These are phyloP conservation scores for Quercus phellos DNA, from an alignment of 331 rosid species.

Conservation along the genomic window DNA sequence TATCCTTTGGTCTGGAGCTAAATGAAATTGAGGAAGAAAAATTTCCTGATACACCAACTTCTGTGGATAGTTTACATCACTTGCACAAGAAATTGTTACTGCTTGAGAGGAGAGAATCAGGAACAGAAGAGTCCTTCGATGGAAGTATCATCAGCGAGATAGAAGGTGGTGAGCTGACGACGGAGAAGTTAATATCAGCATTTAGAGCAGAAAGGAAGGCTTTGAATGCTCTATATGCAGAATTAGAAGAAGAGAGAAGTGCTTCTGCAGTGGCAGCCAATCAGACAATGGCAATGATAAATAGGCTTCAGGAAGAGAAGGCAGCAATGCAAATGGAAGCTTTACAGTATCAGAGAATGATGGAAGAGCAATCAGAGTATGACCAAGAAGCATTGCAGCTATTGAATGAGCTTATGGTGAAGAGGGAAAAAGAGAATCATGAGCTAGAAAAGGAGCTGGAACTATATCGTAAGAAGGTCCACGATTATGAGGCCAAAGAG, in stretches of 20 bases:
- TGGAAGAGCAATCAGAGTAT: constrained; percentile 97
- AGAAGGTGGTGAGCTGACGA: constrained; percentile 51
- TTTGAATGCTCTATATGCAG: constrained; percentile 64
- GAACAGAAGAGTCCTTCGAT: constrained; percentile 73
- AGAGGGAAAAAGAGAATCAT: constrained; percentile 87
- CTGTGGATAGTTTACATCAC: constrained; percentile 55
- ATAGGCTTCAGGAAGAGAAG: constrained; percentile 95
- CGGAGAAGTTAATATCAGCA: constrained; percentile 62
- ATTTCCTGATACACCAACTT: constrained; percentile 75
- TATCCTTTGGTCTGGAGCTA: constrained; percentile 33
- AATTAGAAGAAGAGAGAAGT: constrained; percentile 96
- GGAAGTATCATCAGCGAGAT: constrained; percentile 69
- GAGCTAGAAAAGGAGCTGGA: constrained; percentile 82
- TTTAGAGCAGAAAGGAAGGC: constrained; percentile 70
- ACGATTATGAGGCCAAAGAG: constrained; percentile 70
- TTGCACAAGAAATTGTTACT: constrained; percentile 58
- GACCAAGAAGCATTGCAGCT: constrained; percentile 95
- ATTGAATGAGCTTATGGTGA: constrained; percentile 81
- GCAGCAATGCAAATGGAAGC: constrained; percentile 99
- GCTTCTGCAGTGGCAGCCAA: constrained; percentile 91
- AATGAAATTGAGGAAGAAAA: constrained; percentile 68
- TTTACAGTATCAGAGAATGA: constrained; percentile 93
- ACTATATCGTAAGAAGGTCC: constrained; percentile 60
- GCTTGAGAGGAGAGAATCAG: constrained; percentile 68
- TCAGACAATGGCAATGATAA: constrained; percentile 99